Evolutionary conservation across 352 stramenopile genomes (phyloP).

Genomic region (Globisporangium sylvaticum): DNA sequence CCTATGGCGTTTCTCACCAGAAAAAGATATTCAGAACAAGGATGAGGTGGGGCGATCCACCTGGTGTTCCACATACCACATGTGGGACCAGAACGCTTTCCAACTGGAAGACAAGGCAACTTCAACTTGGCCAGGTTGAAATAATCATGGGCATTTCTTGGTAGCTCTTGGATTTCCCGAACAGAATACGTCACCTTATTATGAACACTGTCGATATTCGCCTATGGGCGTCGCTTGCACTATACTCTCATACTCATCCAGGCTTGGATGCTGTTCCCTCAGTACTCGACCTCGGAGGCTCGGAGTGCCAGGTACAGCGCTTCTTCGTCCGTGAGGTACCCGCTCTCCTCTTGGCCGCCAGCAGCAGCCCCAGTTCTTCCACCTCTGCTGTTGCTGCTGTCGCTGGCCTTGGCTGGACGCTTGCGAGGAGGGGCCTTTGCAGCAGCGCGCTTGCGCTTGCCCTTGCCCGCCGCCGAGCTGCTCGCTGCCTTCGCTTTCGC

Average conservation of each 20-base stretch:
- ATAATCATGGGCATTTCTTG: too few species aligned
- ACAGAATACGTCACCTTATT: not conserved
- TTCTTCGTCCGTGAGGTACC: slow-evolving; percentile 21
- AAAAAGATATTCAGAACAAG: not conserved
- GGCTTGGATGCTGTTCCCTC: not conserved
- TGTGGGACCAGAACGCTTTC: not conserved
- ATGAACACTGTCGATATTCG: not conserved
- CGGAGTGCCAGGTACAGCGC: slow-evolving; percentile 19
- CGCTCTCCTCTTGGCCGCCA: slow-evolving; percentile 3
- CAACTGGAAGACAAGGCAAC: not conserved
- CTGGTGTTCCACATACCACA: not conserved
- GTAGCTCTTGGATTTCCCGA: not conserved
- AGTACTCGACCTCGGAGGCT: slow-evolving; percentile 22
- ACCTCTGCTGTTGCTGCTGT: slow-evolving; percentile 2
- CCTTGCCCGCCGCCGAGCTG: slow-evolving; percentile 5
- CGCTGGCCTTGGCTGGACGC: slow-evolving; percentile 1
- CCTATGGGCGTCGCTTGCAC: not conserved
- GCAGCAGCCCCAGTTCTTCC: not conserved
- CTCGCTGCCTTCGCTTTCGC: not conserved
- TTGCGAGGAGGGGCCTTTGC: slow-evolving; percentile 5
- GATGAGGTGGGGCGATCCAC: not conserved
- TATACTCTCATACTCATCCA: not conserved
- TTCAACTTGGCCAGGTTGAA: not conserved
- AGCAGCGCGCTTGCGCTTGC: slow-evolving; percentile 11
- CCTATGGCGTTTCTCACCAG: not conserved